Percentiles rank a stretch among this genome's conserved stretches.
phyloP scores from a whole-genome alignment of 2,329 filamentous ascomycete species.

The Pestalotiopsis sp. region DNA sequence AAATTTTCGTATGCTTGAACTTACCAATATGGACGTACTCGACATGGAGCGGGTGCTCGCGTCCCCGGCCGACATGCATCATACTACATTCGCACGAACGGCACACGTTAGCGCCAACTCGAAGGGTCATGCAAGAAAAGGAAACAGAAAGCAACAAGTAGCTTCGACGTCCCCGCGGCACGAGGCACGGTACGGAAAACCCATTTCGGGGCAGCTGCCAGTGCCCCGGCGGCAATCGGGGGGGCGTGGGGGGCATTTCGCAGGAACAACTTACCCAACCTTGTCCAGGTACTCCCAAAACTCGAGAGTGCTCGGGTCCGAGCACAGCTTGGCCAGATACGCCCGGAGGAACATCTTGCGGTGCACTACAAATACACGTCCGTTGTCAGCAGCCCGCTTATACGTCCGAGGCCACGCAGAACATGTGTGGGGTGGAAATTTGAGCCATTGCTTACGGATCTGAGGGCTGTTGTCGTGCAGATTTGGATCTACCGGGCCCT shows the following conservation, averaged over 20 bases:
- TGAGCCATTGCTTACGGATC: conserved; percentile 44
- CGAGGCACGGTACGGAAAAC: too few relatives aligned
- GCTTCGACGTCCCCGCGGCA: too few relatives aligned
- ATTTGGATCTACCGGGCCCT: conserved; percentile 66
- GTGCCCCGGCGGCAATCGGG: neutral
- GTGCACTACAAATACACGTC: conserved; percentile 44
- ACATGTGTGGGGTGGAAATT: neutral
- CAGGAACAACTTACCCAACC: conserved; percentile 61
- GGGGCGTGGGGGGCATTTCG: too few relatives aligned
- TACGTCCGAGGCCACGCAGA: neutral
- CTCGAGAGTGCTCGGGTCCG: conserved; percentile 73
- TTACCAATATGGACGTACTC: conserved; percentile 74
- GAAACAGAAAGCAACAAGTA: neutral
- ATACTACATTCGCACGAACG: conserved; percentile 40
- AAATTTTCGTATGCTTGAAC: neutral
- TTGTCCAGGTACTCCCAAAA: conserved; percentile 87
- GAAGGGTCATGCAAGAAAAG: neutral
- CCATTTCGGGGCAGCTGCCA: neutral
- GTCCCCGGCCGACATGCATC: conserved; percentile 80
- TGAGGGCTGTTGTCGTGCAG: conserved; percentile 72
- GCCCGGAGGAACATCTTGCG: conserved; percentile 79
- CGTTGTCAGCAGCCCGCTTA: neutral
- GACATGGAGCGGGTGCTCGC: conserved; percentile 72
- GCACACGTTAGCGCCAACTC: too few relatives aligned
- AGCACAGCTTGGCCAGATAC: conserved; percentile 75